Base-by-base conservation (phyloP, 306 rosid species). In the Rosa chinensis region DNA sequence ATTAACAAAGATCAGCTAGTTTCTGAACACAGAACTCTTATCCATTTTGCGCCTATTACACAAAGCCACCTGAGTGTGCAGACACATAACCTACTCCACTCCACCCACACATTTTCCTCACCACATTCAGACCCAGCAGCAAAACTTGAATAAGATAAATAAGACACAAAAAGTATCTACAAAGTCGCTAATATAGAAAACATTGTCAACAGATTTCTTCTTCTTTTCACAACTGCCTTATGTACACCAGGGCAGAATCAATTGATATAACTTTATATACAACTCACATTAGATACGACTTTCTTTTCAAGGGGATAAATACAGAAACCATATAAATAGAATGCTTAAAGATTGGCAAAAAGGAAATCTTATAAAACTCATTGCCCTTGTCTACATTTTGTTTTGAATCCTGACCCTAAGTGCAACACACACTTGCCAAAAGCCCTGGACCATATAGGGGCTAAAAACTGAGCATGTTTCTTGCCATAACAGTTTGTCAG, bases 71-170 rank as follows among this genome's bases (percentile, higher is more conserved):
- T 0, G 6, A 1, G 63, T 25, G 39, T 11, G 39, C 18, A 21
- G 17, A 61, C 39, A 61, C 66, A 61, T 21, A 61, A 61, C 18
- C 8, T 25, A 61, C 37, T 61, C 14, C 52, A 74, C 53, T 37
- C 35, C 37, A 32, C 37, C 23, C n/a, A 21, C 39, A 13, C 17
- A 74, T 73, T 53, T 25, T 71, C 13, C 49, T 73, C 25, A 53
- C 66, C 44, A 58, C 42, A 56, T 17, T 56, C 53, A n/a, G 67
- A 56, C 52, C 77, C 77, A 53, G n/a, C 12, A 53, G 35, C 48
- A 73, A 73, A 53, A 53, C 77, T 53, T 39, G 40, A n/a, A 55
- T 20, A 53, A 37, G 49, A 5, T 10, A 53, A 42, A 6, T 10
- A 39, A 52, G 6, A 37, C 21, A 72, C 52, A 11, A 72, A 18